phyloP scores from a whole-genome alignment of 345 rosid species.

The Populus euphratica region DNA sequence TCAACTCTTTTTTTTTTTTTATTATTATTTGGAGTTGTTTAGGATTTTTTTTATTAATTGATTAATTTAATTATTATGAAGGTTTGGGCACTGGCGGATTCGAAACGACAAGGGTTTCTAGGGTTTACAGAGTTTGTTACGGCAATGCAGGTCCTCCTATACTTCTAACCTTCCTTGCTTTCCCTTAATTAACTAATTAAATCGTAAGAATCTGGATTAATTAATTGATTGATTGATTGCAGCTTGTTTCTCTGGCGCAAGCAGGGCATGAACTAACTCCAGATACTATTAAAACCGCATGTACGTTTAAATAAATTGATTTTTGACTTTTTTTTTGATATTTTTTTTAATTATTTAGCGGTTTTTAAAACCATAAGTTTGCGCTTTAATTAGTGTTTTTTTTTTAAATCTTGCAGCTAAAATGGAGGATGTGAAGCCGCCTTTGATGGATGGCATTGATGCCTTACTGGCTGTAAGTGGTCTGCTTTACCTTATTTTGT shows the following conservation, averaged over 20 bases:
- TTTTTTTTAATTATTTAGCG: neutral
- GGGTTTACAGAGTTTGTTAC: conserved; percentile 65
- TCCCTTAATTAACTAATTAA: too few relatives aligned
- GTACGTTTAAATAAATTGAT: conserved; percentile 28
- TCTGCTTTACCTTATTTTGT: conserved; percentile 1
- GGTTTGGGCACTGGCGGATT: conserved; percentile 92
- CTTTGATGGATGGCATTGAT: conserved; percentile 67
- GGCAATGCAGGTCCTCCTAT: conserved; percentile 70
- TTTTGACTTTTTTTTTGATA: neutral
- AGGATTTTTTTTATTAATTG: neutral
- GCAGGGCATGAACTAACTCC: conserved; percentile 63
- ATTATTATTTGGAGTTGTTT: neutral
- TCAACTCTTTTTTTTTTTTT: neutral
- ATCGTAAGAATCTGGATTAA: neutral
- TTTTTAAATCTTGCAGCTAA: conserved; percentile 32
- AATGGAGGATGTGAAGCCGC: conserved; percentile 45
- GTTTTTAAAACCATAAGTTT: neutral
- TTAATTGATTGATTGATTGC: neutral
- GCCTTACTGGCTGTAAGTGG: conserved; percentile 37
- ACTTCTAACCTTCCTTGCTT: too few relatives aligned
- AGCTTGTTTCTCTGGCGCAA: conserved; percentile 84
- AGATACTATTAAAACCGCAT: conserved; percentile 46
- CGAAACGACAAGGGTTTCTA: conserved; percentile 78
- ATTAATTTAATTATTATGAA: conserved; percentile 13
- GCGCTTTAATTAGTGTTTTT: neutral